phyloP scores from a whole-genome alignment of 306 rosid species.

The Malus orientalis region DNA sequence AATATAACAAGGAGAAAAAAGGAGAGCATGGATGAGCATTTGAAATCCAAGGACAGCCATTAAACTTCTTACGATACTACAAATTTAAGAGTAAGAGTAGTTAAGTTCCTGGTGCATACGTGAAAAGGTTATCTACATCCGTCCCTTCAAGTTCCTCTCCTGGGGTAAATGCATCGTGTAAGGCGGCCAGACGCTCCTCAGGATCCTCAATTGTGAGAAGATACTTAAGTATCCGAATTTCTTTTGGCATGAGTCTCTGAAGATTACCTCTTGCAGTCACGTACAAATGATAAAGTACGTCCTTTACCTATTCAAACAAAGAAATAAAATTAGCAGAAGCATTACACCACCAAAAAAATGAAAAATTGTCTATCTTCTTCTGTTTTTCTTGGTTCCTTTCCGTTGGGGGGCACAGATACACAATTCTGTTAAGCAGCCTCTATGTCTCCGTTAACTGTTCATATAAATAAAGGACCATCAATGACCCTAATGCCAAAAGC shows the following conservation, averaged over 20 bases:
- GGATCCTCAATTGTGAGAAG: conserved; percentile 71
- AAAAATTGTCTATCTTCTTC: not conserved
- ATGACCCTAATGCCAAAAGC: not conserved
- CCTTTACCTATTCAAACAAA: conserved; percentile 53
- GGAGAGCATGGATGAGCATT: not conserved
- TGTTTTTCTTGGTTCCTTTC: not conserved
- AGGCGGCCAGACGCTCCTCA: conserved; percentile 52
- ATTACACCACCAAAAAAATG: not conserved
- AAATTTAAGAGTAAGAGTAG: not conserved
- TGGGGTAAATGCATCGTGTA: conserved; percentile 86
- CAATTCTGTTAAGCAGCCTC: not conserved
- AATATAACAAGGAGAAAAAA: conserved; percentile 1
- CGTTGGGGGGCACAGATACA: not conserved
- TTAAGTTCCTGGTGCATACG: conserved; percentile 43
- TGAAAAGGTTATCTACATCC: conserved; percentile 62
- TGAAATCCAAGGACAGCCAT: not conserved
- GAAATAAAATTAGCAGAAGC: not conserved
- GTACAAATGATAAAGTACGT: conserved; percentile 71
- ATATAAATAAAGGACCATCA: not conserved
- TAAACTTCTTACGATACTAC: not conserved
- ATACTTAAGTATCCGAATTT: conserved; percentile 71
- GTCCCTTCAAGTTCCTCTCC: conserved; percentile 82
- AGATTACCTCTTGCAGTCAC: conserved; percentile 73
- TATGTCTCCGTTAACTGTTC: not conserved
- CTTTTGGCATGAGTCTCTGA: conserved; percentile 80